Percentiles rank a stretch among this genome's conserved stretches.
Conservation (phyloP, 495 filamentous ascomycete genomes). For the Aspergillus cristatus region DNA sequence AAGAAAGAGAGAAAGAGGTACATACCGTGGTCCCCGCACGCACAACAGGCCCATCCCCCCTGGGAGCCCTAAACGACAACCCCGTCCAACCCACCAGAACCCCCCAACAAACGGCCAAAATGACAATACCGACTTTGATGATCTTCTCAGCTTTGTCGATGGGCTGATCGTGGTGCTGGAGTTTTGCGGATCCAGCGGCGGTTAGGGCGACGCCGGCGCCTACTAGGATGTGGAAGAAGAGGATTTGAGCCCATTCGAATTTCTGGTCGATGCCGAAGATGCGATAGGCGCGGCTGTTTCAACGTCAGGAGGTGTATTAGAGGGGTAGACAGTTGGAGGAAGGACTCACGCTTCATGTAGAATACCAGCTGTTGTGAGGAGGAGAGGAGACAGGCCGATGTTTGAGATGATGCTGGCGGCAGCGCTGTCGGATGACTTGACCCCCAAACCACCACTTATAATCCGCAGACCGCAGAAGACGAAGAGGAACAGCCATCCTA, state of each 20-base stretch:
- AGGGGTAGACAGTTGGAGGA: background rate
- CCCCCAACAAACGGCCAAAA: constrained; percentile 2
- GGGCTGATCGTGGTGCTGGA: background rate
- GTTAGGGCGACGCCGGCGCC: constrained; percentile 2
- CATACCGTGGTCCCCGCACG: background rate
- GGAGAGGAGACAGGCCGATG: background rate
- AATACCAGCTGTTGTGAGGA: background rate
- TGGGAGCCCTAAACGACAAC: background rate
- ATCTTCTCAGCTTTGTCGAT: constrained; percentile 1
- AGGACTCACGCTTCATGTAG: background rate
- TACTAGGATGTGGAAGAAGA: constrained; percentile 4
- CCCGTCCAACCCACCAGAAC: background rate
- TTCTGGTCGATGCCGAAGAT: background rate
- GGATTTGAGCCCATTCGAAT: background rate
- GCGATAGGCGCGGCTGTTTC: background rate
- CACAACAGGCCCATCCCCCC: background rate
- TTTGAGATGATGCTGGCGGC: background rate
- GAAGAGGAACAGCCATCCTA: background rate
- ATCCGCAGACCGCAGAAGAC: background rate
- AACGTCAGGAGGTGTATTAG: background rate
- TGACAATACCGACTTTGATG: constrained; percentile 2
- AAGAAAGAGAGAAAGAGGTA: background rate
- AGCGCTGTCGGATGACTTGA: background rate
- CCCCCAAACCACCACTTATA: background rate
- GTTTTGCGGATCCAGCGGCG: constrained; percentile 4